Conservation (phyloP, 768 basidiomycete species). For the Crepidotus variabilis region DNA sequence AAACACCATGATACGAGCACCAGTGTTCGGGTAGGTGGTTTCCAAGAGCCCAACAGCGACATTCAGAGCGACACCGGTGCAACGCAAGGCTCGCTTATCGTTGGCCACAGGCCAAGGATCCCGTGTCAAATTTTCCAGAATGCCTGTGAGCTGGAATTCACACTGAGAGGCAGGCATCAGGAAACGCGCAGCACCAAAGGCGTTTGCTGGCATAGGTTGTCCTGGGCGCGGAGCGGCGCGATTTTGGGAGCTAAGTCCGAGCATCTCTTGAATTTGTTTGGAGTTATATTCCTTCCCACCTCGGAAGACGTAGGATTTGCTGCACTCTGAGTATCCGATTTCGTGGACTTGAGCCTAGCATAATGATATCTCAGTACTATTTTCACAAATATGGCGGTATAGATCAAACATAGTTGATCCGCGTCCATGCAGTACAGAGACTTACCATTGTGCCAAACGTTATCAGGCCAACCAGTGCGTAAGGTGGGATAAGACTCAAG, state of each 20-base stretch:
- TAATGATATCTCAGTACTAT: not conserved
- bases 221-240: conserved; percentile 86
- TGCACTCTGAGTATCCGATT: conserved; percentile 93
- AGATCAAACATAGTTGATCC: too few species aligned
- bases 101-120: conserved; percentile 98
- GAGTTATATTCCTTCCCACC: conserved; percentile 95
- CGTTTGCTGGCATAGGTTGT: conserved; percentile 74
- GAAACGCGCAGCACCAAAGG: conserved; percentile 87
- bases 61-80: conserved; percentile 91
- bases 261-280: conserved; percentile 99
- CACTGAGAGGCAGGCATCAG: conserved; percentile 87
- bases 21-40: conserved; percentile 94
- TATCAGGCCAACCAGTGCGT: conserved; percentile 91
- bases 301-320: conserved; percentile 98
- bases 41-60: conserved; percentile 93
- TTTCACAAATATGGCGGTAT: not conserved
- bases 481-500: conserved; percentile 88
- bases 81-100: conserved; percentile 89
- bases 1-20: conserved; percentile 94
- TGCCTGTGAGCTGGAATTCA: conserved; percentile 94
- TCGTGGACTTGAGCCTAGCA: conserved; percentile 94
- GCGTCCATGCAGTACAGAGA: not conserved
- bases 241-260: conserved; percentile 75
- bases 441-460: conserved; percentile 96
- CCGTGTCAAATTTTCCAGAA: conserved; percentile 80